phyloP scores from a whole-genome alignment of 1,284 basidiomycete species.

The Puccinia brachypodii region DNA sequence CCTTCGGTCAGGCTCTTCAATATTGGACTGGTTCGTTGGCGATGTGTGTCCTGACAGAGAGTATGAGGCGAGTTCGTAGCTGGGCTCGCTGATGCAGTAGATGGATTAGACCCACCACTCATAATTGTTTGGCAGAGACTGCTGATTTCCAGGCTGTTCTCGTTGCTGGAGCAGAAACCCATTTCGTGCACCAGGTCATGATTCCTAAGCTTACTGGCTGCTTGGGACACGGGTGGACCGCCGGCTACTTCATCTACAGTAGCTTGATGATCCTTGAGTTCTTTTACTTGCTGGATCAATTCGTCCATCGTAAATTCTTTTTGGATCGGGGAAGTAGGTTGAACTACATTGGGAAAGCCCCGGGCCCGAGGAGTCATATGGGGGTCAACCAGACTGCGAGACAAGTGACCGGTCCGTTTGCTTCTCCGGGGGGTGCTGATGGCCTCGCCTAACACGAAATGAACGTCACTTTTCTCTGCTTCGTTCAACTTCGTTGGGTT shows the following conservation, averaged over 20 bases:
- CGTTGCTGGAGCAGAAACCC: constrained; percentile 21
- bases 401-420: background rate
- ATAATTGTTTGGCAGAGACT: background rate
- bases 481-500: background rate
- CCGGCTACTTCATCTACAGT: constrained; percentile 1
- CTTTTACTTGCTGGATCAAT: constrained; percentile 25
- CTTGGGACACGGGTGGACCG: background rate
- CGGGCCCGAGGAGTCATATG: constrained; percentile 26
- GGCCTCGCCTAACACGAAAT: constrained; percentile 27
- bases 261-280: constrained; percentile 1
- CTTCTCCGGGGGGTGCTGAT: constrained; percentile 25
- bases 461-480: background rate
- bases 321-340: constrained; percentile 5
- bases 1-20: constrained; percentile 17
- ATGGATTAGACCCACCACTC: constrained; percentile 26
- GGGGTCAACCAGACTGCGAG: constrained; percentile 19
- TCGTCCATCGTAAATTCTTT: constrained; percentile 35
- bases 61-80: constrained; percentile 16
- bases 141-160: constrained; percentile 17
- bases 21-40: constrained; percentile 7
- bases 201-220: background rate
- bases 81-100: constrained; percentile 13
- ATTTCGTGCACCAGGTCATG: constrained; percentile 31
- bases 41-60: background rate
- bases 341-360: background rate